Evolutionary conservation across 495 filamentous ascomycete species (phyloP).

Genomic region (Penicillium lividum): DNA sequence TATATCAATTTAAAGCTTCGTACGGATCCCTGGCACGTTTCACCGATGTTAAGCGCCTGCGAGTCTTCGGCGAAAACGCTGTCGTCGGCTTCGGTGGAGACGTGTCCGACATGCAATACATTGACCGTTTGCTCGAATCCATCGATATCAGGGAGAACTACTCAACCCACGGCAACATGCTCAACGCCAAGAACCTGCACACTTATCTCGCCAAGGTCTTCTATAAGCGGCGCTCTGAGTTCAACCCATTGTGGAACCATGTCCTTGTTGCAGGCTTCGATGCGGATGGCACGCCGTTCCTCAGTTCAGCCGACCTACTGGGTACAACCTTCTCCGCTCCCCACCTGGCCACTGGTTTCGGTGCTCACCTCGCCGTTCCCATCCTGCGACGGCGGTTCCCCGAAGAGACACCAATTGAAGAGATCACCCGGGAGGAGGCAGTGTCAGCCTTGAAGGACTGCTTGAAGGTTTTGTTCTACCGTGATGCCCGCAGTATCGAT

Average conservation of each 20-base stretch:
- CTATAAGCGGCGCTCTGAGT: conserved; percentile 89
- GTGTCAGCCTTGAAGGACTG: conserved; percentile 80
- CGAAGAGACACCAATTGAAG: conserved; percentile 72
- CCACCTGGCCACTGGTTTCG: conserved; percentile 89
- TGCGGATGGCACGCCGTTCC: conserved; percentile 75
- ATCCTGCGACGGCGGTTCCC: conserved; percentile 80
- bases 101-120: conserved; percentile 97
- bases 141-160: conserved; percentile 91
- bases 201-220: conserved; percentile 92
- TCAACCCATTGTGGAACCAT: conserved; percentile 97
- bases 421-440: conserved; percentile 75
- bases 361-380: conserved; percentile 88
- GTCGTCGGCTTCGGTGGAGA: conserved; percentile 90
- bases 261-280: conserved; percentile 89
- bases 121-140: conserved; percentile 83
- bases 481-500: conserved; percentile 90
- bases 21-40: conserved; percentile 97
- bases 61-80: conserved; percentile 69
- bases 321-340: conserved; percentile 89
- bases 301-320: conserved; percentile 85
- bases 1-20: conserved; percentile 61
- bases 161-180: conserved; percentile 55
- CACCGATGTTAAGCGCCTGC: conserved; percentile 88
- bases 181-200: conserved; percentile 92
- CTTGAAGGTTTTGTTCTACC: conserved; percentile 98